Evolutionary conservation across 2,329 filamentous ascomycete genomes (phyloP), one percentile per base, ranked within the genome.

Genomic region (Pseudocercospora cruenta): DNA sequence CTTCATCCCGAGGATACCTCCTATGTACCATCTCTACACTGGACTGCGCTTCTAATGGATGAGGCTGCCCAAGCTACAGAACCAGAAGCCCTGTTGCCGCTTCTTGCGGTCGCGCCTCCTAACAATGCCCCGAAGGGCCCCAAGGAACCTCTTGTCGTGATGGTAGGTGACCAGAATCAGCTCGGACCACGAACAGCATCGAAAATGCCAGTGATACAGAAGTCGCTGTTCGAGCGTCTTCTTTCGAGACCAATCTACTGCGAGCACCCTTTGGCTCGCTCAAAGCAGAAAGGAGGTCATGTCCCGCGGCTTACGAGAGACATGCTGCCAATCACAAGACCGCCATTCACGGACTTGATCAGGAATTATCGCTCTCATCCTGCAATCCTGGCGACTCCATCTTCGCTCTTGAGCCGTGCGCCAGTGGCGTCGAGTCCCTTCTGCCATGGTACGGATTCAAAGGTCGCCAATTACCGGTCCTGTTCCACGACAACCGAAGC

Each of bases 351-450:
- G 6, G 70, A 73, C 45, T 64, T 74, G 4, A 73, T 73, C 22
- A 63, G 73, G 16, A 73, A 74, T 63, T 74, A 73, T 62, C 71
- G 73, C 22, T 74, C 73, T 12, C 71, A 74, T 61, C 69, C 72
- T 3, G 69, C 70, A 10, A 73, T 73, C 9, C 57, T 73, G 3
- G 72, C 73, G 1, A 70, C 63, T 8, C 72, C 73, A 1, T 73
- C 71, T 2, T 65, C 71, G 12, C 65, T 71, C 67, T 74, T 1
- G 73, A 74, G 62, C 71, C 73, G 1, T 54, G 62, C 19, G 70
- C 70, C 9, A 57, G 36, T 19, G 9, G 65, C 3, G 69, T 63
- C n/a, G 62, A 67, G 36, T 64, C 67, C 14, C 61, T 74, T n/a
- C 60, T 72, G 8, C 22, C 60, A 1, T 73, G 71, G 71, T 45